Percentiles rank a stretch among this genome's conserved stretches.
These are phyloP conservation scores for Lagenidium sp. DNA, from an alignment of 352 stramenopile species.

Conservation along the genomic window DNA sequence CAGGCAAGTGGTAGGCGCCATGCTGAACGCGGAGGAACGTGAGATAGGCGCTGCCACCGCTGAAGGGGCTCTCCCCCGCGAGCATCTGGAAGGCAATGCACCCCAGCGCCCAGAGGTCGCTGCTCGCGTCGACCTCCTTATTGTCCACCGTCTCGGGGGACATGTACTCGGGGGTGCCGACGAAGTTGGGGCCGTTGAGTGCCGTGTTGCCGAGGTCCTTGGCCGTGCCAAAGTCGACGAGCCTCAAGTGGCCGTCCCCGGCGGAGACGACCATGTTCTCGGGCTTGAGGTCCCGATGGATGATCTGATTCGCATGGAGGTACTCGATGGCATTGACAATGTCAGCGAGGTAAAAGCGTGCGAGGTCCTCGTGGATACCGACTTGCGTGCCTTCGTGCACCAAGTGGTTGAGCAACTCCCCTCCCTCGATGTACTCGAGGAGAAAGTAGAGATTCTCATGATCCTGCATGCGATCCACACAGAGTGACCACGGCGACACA, in stretches of 20 bases:
- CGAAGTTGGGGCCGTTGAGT: slow-evolving; percentile 80
- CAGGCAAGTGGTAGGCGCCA: slow-evolving; percentile 40
- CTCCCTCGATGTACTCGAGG: slow-evolving; percentile 88
- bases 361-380: slow-evolving; percentile 65
- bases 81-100: slow-evolving; percentile 75
- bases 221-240: slow-evolving; percentile 82
- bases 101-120: slow-evolving; percentile 71
- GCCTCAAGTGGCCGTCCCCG: slow-evolving; percentile 43
- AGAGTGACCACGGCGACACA: no score
- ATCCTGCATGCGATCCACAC: no score
- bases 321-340: slow-evolving; percentile 90
- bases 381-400: slow-evolving; percentile 72
- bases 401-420: slow-evolving; percentile 91
- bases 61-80: slow-evolving; percentile 73
- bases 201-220: slow-evolving; percentile 52
- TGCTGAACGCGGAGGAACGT: slow-evolving; percentile 71
- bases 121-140: slow-evolving; percentile 44
- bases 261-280: slow-evolving; percentile 93
- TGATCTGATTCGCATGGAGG: slow-evolving; percentile 87
- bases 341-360: slow-evolving; percentile 83
- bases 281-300: slow-evolving; percentile 93
- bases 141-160: slow-evolving; percentile 80
- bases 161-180: slow-evolving; percentile 88
- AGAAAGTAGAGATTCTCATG: slow-evolving; percentile 94
- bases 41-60: slow-evolving; percentile 66